Conservation (phyloP, 2,329 filamentous ascomycete genomes). For the Boeremia exigua region DNA sequence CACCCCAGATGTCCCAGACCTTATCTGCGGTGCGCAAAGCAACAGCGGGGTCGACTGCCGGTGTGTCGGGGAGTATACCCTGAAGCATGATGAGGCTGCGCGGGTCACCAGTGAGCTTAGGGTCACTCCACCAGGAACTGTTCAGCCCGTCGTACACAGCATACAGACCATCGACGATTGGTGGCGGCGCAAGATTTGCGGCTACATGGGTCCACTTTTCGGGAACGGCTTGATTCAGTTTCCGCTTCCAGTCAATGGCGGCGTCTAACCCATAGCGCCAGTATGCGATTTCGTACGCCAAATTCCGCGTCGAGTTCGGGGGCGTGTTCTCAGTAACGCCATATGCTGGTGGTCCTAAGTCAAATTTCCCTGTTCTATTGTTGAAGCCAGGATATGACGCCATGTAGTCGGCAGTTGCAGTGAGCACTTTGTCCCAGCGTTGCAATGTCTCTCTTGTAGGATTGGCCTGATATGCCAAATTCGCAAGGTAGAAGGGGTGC, state of each 20-base stretch:
- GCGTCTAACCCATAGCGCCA: conserved; percentile 65
- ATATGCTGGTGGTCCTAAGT: conserved; percentile 57
- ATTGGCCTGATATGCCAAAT: conserved; percentile 58
- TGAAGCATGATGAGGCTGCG: conserved; percentile 38
- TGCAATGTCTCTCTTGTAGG: conserved; percentile 52
- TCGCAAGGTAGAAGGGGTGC: conserved; percentile 65
- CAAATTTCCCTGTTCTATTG: conserved; percentile 57
- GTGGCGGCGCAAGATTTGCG: conserved; percentile 60
- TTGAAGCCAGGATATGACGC: conserved; percentile 62
- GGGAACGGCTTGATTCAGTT: conserved; percentile 53
- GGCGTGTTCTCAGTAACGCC: conserved; percentile 63
- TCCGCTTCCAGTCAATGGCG: conserved; percentile 59
- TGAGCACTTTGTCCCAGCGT: conserved; percentile 61
- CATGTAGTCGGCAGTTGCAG: conserved; percentile 64
- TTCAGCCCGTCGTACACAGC: conserved; percentile 60
- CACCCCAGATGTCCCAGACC: conserved; percentile 39
- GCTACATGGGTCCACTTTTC: conserved; percentile 57
- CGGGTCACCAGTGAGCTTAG: conserved; percentile 32
- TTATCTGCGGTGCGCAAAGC: conserved; percentile 33
- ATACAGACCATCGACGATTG: conserved; percentile 57
- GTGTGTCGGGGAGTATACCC: conserved; percentile 34
- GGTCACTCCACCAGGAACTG: conserved; percentile 35
- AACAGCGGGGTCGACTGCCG: conserved; percentile 30
- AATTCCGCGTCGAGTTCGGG: conserved; percentile 61
- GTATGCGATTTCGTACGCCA: conserved; percentile 65